Evolutionary conservation across 768 basidiomycete genomes (phyloP), one percentile per base, ranked within the genome.

Genomic region (Boletus coccyginus): DNA sequence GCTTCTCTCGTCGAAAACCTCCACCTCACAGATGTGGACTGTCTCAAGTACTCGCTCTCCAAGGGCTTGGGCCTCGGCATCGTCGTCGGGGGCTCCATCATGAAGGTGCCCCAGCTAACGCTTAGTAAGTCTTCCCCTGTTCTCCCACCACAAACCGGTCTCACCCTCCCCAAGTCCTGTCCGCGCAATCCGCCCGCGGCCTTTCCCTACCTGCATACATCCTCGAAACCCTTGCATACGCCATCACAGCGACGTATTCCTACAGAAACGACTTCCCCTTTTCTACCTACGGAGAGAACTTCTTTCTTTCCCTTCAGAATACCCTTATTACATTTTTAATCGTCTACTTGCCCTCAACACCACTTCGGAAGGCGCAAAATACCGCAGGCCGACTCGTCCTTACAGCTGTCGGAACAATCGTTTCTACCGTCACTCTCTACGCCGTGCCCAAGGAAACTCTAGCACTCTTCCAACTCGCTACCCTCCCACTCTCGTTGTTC

Each of bases 221-320:
- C 48, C 86, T 99, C 21, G 96, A 98, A 69, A 98, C 96, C 0
- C 77, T 91, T 31, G 82, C 92, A 1, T 97, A 97, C 64, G 89
- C 88, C 29, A 94, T 99, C 65, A 94, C 87, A 0, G 81, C 94
- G 29, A 85, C 85, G 12, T 99, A 98, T 74, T 88, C 94, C 3
- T 84, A 83, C 64, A 80, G 93, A 24, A 88, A 92, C 66, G 71
- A 77, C 24, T 98, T 95, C 73, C 94, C 97, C 0, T 97, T 98
- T 78, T 93, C 92, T 19, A 98, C 97, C 1, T 99, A 98, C 57
- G 97, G 97, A 66, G 97, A 99, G 73, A 98, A 96, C 77, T 70
- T 94, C 54, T 98, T 98, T 83, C 81, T 98, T 47, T 86, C 92
- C 32, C 66, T 94, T 56, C 94, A 96, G 73, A 94, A 96, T 76